phyloP scores from a whole-genome alignment of 2,329 filamentous ascomycete genomes.

The Apiospora kogelbergensis region DNA sequence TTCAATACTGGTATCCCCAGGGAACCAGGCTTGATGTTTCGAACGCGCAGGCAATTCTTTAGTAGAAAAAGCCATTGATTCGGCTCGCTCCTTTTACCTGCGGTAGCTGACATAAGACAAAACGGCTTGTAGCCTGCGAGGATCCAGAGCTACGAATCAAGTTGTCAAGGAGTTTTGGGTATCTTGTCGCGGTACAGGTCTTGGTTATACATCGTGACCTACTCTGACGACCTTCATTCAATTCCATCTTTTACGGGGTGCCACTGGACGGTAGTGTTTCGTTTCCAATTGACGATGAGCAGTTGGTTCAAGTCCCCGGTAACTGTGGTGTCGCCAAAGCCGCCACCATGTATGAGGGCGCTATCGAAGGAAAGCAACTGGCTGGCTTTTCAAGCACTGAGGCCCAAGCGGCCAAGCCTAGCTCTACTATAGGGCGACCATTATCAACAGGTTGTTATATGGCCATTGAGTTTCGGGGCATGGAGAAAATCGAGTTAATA shows the following conservation, averaged over 20 bases:
- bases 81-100: background rate
- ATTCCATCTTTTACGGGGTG: background rate
- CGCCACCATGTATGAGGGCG: no score
- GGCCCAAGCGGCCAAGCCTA: background rate
- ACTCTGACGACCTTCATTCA: no score
- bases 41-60: no score
- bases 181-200: conserved; percentile 61
- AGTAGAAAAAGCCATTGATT: no score
- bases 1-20: background rate
- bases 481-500: background rate
- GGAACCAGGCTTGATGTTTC: no score
- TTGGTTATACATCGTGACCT: conserved; percentile 57
- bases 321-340: no score
- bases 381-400: background rate
- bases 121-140: conserved; percentile 52
- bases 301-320: no score
- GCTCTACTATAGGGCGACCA: background rate
- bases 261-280: background rate
- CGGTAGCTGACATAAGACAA: background rate
- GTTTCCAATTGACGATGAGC: background rate
- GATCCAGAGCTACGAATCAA: conserved; percentile 63
- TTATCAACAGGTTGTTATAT: background rate
- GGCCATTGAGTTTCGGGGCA: background rate
- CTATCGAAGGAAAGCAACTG: background rate
- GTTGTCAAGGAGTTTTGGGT: conserved; percentile 73